Conservation (phyloP, 2,329 filamentous ascomycete species). For the Exophiala alcalophila region DNA sequence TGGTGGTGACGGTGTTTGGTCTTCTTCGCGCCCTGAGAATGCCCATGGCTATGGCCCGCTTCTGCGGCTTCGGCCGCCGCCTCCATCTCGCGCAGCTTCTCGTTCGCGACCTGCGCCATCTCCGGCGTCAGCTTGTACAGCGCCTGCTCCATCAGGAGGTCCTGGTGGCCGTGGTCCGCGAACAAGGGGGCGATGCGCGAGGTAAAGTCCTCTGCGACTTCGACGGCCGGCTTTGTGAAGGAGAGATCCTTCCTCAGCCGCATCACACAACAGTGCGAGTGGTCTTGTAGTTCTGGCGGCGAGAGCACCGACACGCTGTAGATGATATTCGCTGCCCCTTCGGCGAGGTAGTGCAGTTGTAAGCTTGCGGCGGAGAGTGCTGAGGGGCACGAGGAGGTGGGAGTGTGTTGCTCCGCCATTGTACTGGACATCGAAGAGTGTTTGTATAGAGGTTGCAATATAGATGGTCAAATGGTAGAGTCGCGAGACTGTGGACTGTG, state of each 20-base stretch:
- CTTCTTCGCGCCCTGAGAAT: conserved; percentile 1
- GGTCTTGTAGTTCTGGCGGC: conserved; percentile 31
- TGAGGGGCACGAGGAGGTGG: conserved; percentile 13
- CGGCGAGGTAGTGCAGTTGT: conserved; percentile 49
- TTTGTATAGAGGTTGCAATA: no score
- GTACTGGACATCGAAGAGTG: not conserved
- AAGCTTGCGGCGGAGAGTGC: conserved; percentile 9
- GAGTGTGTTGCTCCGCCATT: conserved; percentile 4
- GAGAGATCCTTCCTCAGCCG: conserved; percentile 59
- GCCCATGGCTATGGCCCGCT: conserved; percentile 2
- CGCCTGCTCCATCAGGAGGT: conserved; percentile 34
- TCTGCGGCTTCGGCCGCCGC: conserved; percentile 16
- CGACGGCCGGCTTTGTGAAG: conserved; percentile 43
- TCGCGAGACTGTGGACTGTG: no score
- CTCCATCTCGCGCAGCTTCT: conserved; percentile 44
- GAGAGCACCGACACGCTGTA: conserved; percentile 39
- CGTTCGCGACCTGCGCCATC: conserved; percentile 49
- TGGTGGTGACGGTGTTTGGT: conserved; percentile 46
- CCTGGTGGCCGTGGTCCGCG: conserved; percentile 36
- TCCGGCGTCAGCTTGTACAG: conserved; percentile 53
- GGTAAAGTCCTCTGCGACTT: conserved; percentile 44
- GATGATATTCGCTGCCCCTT: conserved; percentile 76
- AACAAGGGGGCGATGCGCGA: conserved; percentile 57
- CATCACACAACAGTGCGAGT: conserved; percentile 37
- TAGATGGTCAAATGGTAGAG: no score